Evolutionary conservation across 2,329 filamentous ascomycete genomes (phyloP), one percentile per base, ranked within the genome.

Genomic region (Microsporum ferrugineum): DNA sequence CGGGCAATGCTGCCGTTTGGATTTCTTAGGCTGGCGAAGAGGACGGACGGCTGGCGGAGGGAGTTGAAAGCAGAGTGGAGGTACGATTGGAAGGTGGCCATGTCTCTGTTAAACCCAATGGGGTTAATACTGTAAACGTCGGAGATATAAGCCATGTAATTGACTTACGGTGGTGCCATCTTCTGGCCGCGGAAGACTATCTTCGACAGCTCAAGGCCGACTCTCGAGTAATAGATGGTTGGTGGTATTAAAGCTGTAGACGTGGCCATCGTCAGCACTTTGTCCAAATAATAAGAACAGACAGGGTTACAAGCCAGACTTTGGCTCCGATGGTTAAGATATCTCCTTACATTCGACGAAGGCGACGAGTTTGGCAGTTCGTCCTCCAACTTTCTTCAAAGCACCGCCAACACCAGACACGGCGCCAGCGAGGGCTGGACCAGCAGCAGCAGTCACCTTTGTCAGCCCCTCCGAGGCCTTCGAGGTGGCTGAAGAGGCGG

Each of bases 81-180:
- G 82, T 91, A 95, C 70, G 81, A 80, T 78, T 96, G 90, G 82
- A 97, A 89, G 66, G 89, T 89, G 72, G 86, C 81, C 67, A 89
- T 64, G 70, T 86, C 86, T 66, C 91, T 96, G 71, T 51, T 61
- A 17, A 51, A 33, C 36, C n/a, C 57, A 58, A 65, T 62, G 63
- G 62, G 62, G 62, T 58, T 60, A 38, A 43, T 39, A 59, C 58
- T 14, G 23, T n/a, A 43, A 23, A 41, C 39, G 23, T 4, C n/a
- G 38, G 3, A 12, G 10, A 29, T 27, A 27, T 57, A 14, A 31
- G 17, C 57, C 27, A 29, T 14, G 12, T 14, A 17, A 62, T 57
- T 41, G 31, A 64, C 91, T 85, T 88, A 99, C 94, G 94, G 94
- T 78, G 90, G 91, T 73, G 82, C 80, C 91, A 99, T 96, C 80